Conservation (phyloP, 768 basidiomycete species). For the Rhizopogon rudus region DNA sequence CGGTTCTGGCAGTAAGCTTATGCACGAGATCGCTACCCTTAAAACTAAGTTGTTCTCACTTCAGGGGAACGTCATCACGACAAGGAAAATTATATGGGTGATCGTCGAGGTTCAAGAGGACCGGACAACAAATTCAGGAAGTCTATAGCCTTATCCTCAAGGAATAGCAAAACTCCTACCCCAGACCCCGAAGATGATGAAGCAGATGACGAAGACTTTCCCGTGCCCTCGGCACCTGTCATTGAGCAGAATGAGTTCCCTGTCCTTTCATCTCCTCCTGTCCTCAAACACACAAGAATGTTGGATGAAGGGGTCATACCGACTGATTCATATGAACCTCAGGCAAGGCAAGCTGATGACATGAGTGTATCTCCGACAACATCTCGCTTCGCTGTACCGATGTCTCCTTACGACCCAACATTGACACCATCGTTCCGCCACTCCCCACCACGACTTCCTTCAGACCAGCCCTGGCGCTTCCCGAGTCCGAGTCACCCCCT, state of each 20-base stretch:
- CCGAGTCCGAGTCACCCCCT: conserved; percentile 77
- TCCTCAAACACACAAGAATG: not conserved
- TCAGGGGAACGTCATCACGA: conserved; percentile 48
- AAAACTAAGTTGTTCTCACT: conserved; percentile 15
- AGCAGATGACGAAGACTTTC: conserved; percentile 8
- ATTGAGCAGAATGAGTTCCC: conserved; percentile 22
- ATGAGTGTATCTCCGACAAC: conserved; percentile 19
- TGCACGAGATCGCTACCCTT: not conserved
- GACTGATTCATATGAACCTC: conserved; percentile 1
- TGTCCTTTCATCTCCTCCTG: conserved; percentile 13
- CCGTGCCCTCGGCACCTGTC: conserved; percentile 17
- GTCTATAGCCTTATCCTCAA: not conserved
- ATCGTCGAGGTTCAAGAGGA: conserved; percentile 19
- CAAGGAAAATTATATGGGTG: conserved; percentile 28
- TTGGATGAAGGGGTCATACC: conserved; percentile 1
- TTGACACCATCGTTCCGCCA: conserved; percentile 75
- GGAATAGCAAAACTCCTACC: conserved; percentile 5
- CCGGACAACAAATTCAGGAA: conserved; percentile 17
- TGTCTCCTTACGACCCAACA: conserved; percentile 74
- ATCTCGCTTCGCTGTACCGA: conserved; percentile 36
- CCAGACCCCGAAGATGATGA: conserved; percentile 5
- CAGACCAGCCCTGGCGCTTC: conserved; percentile 79
- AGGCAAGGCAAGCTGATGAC: conserved; percentile 3
- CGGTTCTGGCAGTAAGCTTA: conserved; percentile 55
- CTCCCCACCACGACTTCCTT: conserved; percentile 68